These are phyloP conservation scores for Escovopsis sp. DNA, from an alignment of 2,329 filamentous ascomycete species.

Conservation along the genomic window DNA sequence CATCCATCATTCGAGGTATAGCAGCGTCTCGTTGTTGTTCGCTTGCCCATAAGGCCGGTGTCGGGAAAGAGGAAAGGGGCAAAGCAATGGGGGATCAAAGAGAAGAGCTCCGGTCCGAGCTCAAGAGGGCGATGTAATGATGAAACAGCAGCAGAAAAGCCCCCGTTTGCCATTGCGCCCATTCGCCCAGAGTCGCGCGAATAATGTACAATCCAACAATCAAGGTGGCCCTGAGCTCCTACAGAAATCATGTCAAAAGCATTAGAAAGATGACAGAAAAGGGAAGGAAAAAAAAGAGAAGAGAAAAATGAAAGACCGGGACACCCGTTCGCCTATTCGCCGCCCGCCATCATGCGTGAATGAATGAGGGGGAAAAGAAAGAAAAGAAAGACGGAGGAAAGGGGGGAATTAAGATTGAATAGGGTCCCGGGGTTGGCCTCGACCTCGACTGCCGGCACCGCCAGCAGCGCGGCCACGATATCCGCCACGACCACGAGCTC, in stretches of 20 bases:
- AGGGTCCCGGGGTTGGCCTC: conserved; percentile 20
- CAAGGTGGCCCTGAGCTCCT: conserved; percentile 14
- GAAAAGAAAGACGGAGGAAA: background rate
- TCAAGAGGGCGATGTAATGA: conserved; percentile 10
- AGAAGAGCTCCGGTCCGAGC: conserved; percentile 5
- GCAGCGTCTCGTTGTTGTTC: conserved; percentile 6
- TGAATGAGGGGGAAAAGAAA: conserved; percentile 8
- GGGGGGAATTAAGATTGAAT: conserved; percentile 17
- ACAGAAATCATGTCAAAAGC: conserved; percentile 16
- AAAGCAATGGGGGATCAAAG: background rate
- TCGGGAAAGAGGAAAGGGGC: too few relatives aligned
- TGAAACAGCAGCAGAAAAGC: conserved; percentile 17
- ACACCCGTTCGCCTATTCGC: conserved; percentile 9
- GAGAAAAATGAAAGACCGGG: conserved; percentile 10
- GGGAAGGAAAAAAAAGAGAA: conserved; percentile 8
- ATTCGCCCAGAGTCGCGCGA: conserved; percentile 24
- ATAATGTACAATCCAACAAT: conserved; percentile 29
- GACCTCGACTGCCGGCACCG: conserved; percentile 20
- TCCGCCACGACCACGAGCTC: conserved; percentile 24
- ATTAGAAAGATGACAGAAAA: conserved; percentile 8
- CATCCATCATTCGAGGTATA: conserved; percentile 3
- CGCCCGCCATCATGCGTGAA: conserved; percentile 12
- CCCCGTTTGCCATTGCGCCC: conserved; percentile 20
- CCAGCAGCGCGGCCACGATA: conserved; percentile 19
- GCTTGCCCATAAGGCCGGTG: conserved; percentile 7